Evolutionary conservation across 139 green algal genomes (phyloP), one percentile per base, ranked within the genome.

Genomic region (Zygnema cylindricum): DNA sequence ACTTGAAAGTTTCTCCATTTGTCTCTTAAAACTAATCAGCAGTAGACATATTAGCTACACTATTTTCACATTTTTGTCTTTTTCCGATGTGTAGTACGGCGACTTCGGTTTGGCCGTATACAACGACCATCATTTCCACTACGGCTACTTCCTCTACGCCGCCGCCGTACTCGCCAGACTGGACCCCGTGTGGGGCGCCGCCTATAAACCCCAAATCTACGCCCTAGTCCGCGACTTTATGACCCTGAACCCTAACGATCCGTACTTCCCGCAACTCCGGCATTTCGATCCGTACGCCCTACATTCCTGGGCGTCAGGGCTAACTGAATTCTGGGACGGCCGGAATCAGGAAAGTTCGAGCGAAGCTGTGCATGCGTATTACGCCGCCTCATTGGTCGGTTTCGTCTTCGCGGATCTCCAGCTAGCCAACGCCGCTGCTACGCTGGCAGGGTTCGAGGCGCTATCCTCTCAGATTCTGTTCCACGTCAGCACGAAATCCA

Each of bases 111-210:
- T 87, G 38, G 54, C 43, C 21, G n/a, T 82, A 30, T 94, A 94
- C 91, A 94, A 94, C 83, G 92, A 94, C 90, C 92, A 94, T 57
- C 87, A 94, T 69, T 94, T 82, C 2, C 90, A 94, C 76, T 94
- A 94, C 55, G 92, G 92, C 43, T 94, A 94, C 86, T 76, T 92
- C 55, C 21, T 93, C 22, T 94, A 93, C 33, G 91, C 90, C 1
- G 88, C 87, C 30, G 92, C 92, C 32, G 81, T 55, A 1, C 69
- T 94, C 22, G 89, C 25, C 30, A 76, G 83, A 23, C 54, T 43
- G 22, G 69, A 94, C 83, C 0, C 55, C 1, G 32, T 38, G 22
- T 94, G 92, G 92, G 63, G 36, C 36, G 11, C 35, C 35, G 42
- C 25, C 1, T 84, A 88, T 69, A 63, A 41, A 1, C 21, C 0